Percentiles rank a stretch among this genome's conserved stretches.
These are phyloP conservation scores for Nymphaea thermarum DNA, from an alignment of 164 flowering plant species.

Conservation along the genomic window DNA sequence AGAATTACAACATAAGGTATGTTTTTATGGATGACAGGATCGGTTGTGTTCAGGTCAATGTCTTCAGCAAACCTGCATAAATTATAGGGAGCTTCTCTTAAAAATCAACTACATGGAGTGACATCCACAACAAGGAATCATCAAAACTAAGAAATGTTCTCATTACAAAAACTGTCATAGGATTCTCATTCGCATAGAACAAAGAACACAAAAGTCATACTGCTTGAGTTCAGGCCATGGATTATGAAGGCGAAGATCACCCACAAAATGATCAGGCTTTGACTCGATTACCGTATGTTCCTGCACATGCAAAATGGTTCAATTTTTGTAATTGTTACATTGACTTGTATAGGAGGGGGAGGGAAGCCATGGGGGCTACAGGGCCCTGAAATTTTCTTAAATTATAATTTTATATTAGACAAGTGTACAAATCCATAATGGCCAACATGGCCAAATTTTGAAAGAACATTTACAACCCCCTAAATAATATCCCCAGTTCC, in stretches of 20 bases:
- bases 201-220: slow-evolving; percentile 15
- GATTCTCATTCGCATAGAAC: no score
- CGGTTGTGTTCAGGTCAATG: slow-evolving; percentile 57
- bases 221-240: slow-evolving; percentile 96
- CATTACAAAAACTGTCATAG: no score
- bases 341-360: no score
- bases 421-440: no score
- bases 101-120: background rate
- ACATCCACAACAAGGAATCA: no score
- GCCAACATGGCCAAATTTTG: no score
- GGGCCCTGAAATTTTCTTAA: no score
- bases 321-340: no score
- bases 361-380: no score
- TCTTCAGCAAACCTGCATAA: slow-evolving; percentile 65
- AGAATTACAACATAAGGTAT: slow-evolving; percentile 92
- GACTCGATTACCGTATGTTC: slow-evolving; percentile 90
- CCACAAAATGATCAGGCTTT: slow-evolving; percentile 96
- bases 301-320: slow-evolving; percentile 22
- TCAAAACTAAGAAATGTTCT: no score
- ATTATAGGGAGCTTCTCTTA: background rate
- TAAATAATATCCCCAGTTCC: background rate
- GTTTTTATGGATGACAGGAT: slow-evolving; percentile 91
- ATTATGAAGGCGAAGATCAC: slow-evolving; percentile 81
- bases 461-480: no score
- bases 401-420: no score